phyloP scores from a whole-genome alignment of 2,329 filamentous ascomycete genomes.

The Alternaria longipes region DNA sequence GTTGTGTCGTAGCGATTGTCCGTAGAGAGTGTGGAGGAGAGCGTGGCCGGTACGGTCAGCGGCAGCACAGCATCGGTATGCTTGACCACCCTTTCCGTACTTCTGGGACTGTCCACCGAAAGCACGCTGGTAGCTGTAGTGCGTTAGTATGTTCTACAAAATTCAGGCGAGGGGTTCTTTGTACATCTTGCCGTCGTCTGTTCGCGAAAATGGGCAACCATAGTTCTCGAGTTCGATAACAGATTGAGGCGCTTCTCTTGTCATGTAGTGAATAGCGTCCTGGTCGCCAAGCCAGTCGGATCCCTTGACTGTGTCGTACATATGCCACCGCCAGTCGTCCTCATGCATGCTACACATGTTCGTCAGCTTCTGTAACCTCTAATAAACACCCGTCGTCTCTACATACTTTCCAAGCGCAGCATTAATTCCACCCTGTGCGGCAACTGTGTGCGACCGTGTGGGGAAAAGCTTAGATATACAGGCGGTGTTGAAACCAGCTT shows the following conservation, averaged over 20 bases:
- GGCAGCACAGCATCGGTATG: slow-evolving; percentile 95
- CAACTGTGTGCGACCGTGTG: slow-evolving; percentile 85
- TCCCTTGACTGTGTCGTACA: slow-evolving; percentile 99
- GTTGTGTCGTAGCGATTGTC: slow-evolving; percentile 95
- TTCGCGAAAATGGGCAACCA: slow-evolving; percentile 95
- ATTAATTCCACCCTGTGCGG: slow-evolving; percentile 81
- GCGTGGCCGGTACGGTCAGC: slow-evolving; percentile 97
- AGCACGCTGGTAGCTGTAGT: slow-evolving; percentile 85
- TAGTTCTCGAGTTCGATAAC: slow-evolving; percentile 98
- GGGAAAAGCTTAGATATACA: slow-evolving; percentile 89
- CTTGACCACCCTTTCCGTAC: slow-evolving; percentile 95
- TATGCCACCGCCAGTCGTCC: slow-evolving; percentile 99
- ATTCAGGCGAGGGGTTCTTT: background rate
- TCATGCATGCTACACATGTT: slow-evolving; percentile 77
- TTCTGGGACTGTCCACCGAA: slow-evolving; percentile 98
- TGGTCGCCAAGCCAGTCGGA: slow-evolving; percentile 98
- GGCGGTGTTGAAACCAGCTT: slow-evolving; percentile 89
- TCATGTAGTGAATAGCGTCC: slow-evolving; percentile 99
- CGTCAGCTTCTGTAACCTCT: slow-evolving; percentile 29
- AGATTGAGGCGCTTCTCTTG: slow-evolving; percentile 87
- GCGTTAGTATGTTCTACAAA: slow-evolving; percentile 15
- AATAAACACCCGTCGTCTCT: background rate
- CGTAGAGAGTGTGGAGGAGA: slow-evolving; percentile 97
- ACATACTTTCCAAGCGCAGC: slow-evolving; percentile 79
- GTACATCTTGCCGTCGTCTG: slow-evolving; percentile 93